Evolutionary conservation across 371 early-diverging fungal genomes (phyloP), one percentile per base, ranked within the genome.

Genomic region (Dichotomocladium elegans): DNA sequence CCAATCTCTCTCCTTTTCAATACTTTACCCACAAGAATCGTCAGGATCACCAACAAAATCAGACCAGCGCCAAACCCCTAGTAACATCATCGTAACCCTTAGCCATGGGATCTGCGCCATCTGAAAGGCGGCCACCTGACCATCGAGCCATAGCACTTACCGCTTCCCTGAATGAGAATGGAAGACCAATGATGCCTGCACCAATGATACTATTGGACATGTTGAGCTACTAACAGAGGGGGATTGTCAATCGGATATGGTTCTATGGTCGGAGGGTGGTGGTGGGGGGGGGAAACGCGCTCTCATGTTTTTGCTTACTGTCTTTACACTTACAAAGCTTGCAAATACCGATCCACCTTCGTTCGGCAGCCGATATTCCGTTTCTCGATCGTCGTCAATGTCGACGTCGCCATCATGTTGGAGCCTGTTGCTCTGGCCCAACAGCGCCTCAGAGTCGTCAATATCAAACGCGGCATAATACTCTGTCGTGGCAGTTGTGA

Each of bases 131-230:
- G n/a, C n/a, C n/a, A n/a, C n/a, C n/a, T n/a, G n/a, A n/a, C n/a
- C n/a, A n/a, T n/a, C n/a, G n/a, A n/a, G n/a, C n/a, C n/a, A n/a
- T n/a, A n/a, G n/a, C 14, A 51, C 71, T 63, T 65, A 77, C 77
- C 37, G 85, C 79, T 53, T 82, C 78, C 52, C 68, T 74, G 57
- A 83, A 76, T 45, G 83, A 80, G 57, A 78, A 84, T 12, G 84
- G 83, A 37, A 85, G 63, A 2, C 83, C 85, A 48, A 83, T 83
- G 48, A 83, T 76, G 47, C 89, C 89, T 12, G 89, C 89, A 29
- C 89, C 89, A 47, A 89, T 81, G 41, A 88, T 89, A 29, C 88
- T 85, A 64, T 89, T 89, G 47, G 86, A 85, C 77, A 89, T 81
- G 58, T 87, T 87, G 47, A 88, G 69, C 64, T 85, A 78, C 25